These are phyloP conservation scores for Microbotryum scabiosae DNA, from an alignment of 1,284 basidiomycete species.

Conservation along the genomic window DNA sequence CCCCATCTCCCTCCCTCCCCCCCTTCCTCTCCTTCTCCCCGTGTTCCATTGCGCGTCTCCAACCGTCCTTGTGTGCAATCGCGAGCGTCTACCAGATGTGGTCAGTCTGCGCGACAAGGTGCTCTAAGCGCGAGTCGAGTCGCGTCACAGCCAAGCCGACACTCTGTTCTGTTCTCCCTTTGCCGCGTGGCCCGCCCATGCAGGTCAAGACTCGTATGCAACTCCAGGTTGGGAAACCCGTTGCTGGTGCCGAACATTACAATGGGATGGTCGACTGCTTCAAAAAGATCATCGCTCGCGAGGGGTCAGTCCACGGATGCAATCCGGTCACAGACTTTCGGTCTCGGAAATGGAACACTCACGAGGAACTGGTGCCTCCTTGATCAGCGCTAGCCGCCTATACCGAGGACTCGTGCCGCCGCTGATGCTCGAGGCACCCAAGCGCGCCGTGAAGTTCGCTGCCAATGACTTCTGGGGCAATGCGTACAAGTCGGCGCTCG, in stretches of 20 bases:
- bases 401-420: conserved; percentile 94
- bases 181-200: conserved; percentile 27
- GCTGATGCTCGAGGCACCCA: conserved; percentile 90
- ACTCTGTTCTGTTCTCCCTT: conserved; percentile 16
- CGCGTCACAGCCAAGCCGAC: conserved; percentile 39
- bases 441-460: conserved; percentile 89
- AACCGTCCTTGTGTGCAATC: conserved; percentile 1
- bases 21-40: background rate
- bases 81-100: conserved; percentile 13
- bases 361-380: background rate
- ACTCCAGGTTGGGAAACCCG: conserved; percentile 66
- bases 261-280: conserved; percentile 71
- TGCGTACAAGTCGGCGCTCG: conserved; percentile 54
- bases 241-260: conserved; percentile 44
- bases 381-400: conserved; percentile 60
- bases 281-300: conserved; percentile 63
- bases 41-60: background rate
- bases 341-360: too few relatives aligned
- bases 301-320: conserved; percentile 56
- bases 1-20: background rate
- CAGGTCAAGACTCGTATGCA: conserved; percentile 95
- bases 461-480: conserved; percentile 62
- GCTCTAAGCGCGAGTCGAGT: background rate
- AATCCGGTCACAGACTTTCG: background rate
- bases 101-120: conserved; percentile 4